phyloP scores from a whole-genome alignment of 495 filamentous ascomycete species.

The Alectoria sarmentosa region DNA sequence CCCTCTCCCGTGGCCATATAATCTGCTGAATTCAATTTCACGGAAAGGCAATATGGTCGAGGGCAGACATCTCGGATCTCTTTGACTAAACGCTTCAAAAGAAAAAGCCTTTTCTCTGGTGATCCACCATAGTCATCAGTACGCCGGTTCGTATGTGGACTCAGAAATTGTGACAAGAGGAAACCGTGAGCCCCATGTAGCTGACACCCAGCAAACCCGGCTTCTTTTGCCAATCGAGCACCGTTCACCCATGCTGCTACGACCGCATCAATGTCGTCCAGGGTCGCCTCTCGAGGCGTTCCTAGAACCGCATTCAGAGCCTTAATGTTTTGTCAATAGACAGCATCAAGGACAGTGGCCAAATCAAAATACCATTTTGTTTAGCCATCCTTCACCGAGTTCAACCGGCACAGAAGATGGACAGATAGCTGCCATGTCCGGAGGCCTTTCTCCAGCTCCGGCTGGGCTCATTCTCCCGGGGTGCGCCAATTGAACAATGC shows the following conservation, averaged over 20 bases:
- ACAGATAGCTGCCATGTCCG: constrained; percentile 23
- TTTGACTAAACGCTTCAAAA: constrained; percentile 24
- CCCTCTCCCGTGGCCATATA: constrained; percentile 24
- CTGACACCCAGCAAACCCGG: constrained; percentile 60
- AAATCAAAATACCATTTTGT: constrained; percentile 18
- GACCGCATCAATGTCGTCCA: constrained; percentile 55
- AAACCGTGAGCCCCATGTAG: constrained; percentile 56
- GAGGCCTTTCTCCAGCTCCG: constrained; percentile 21
- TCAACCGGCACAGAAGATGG: constrained; percentile 24
- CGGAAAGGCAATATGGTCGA: constrained; percentile 22
- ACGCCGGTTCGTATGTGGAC: constrained; percentile 39
- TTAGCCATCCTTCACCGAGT: constrained; percentile 27
- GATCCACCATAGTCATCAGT: constrained; percentile 45
- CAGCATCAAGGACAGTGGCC: neutral
- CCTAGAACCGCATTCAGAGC: constrained; percentile 20
- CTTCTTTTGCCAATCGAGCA: constrained; percentile 52
- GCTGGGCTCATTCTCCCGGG: constrained; percentile 25
- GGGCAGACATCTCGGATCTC: constrained; percentile 25
- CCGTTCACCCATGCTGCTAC: constrained; percentile 54
- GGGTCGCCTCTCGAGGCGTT: constrained; percentile 40
- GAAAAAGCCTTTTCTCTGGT: constrained; percentile 37
- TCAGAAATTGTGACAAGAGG: constrained; percentile 51
- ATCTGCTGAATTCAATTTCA: constrained; percentile 28
- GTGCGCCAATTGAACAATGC: constrained; percentile 27
- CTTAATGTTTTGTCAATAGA: constrained; percentile 10